phyloP scores from a whole-genome alignment of 768 basidiomycete genomes.

The Psilocybe cyanescens region DNA sequence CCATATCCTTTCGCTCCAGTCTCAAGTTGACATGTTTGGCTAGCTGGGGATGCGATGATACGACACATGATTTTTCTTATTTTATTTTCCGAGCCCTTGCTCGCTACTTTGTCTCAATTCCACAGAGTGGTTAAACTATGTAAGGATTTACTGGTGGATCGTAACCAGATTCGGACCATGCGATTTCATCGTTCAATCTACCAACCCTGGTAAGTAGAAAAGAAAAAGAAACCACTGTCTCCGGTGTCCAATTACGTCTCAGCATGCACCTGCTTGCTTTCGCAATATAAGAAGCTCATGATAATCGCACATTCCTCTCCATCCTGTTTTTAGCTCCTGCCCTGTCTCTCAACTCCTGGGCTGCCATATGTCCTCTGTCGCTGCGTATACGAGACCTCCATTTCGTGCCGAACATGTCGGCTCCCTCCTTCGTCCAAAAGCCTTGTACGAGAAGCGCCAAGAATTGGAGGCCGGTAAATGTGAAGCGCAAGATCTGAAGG shows the following conservation, averaged over 20 bases:
- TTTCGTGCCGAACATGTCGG: conserved; percentile 64
- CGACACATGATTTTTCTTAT: not conserved
- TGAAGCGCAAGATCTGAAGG: conserved; percentile 45
- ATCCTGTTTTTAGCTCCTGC: conserved; percentile 12
- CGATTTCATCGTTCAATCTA: conserved; percentile 17
- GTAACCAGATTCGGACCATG: conserved; percentile 1
- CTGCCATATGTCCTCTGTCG: conserved; percentile 17
- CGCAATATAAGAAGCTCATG: conserved; percentile 31
- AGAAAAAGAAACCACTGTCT: conserved; percentile 3
- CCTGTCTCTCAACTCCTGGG: conserved; percentile 9
- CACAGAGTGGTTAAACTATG: conserved; percentile 17
- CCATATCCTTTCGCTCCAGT: conserved; percentile 6
- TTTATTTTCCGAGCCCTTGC: not conserved
- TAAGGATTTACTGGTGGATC: conserved; percentile 6
- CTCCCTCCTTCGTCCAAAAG: conserved; percentile 57
- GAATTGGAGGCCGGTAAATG: conserved; percentile 45
- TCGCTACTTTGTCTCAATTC: conserved; percentile 7
- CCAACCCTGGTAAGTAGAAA: conserved; percentile 7
- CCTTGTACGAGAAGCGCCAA: conserved; percentile 51
- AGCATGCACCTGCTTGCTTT: conserved; percentile 17
- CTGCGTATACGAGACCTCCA: conserved; percentile 38
- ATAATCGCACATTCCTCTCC: conserved; percentile 14
- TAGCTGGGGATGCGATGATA: not conserved
- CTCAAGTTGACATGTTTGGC: conserved; percentile 2
- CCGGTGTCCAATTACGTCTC: conserved; percentile 23